Evolutionary conservation across 23 red algal genomes (phyloP), one percentile per base, ranked within the genome.

Genomic region (Gracilaria gracilis): DNA sequence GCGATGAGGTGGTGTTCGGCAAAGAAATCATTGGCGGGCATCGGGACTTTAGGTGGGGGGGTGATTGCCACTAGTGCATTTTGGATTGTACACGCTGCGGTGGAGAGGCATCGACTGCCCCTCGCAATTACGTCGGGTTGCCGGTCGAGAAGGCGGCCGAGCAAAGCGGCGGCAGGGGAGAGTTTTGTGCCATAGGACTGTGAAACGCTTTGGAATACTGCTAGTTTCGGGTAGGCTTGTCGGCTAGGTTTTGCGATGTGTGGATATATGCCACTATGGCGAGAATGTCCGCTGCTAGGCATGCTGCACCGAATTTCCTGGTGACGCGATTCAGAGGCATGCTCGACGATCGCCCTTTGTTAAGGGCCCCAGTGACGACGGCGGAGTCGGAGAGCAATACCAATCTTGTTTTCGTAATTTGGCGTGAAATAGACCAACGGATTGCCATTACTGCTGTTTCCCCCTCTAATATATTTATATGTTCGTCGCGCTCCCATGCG

Each of bases 321-420:
- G 27, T 25, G 65, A 70, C 34, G 9, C 28, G 65, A 19, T 70
- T 70, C 1, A 70, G 42, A 11, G 42, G 42, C 11, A 46, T 46
- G 65, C 65, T 33, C 25, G 54, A 64, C 15, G 80, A 61, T 29
- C 80, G 57, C 21, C 57, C 80, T 58, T 83, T 83, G 36, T 7
- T 27, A 33, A 65, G 55, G 23, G 80, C 57, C 4, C 53, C 80
- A 38, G 24, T 29, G 9, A 65, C 57, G 6, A 37, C 80, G 20
- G 31, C 0, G 28, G 80, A 83, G 54, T 83, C 80, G 7, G 53
- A 64, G 12, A 83, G n/a, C 16, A 83, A 0, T 4, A 83, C 16
- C 36, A 27, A 25, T 65, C 0, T 29, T 0, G 7, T 6, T 65
- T 24, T 29, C 24, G 80, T 36, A 24, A 83, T 46, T 46, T 46